These are phyloP conservation scores for Fusarium decemcellulare DNA, from an alignment of 2,329 filamentous ascomycete species.

Conservation along the genomic window DNA sequence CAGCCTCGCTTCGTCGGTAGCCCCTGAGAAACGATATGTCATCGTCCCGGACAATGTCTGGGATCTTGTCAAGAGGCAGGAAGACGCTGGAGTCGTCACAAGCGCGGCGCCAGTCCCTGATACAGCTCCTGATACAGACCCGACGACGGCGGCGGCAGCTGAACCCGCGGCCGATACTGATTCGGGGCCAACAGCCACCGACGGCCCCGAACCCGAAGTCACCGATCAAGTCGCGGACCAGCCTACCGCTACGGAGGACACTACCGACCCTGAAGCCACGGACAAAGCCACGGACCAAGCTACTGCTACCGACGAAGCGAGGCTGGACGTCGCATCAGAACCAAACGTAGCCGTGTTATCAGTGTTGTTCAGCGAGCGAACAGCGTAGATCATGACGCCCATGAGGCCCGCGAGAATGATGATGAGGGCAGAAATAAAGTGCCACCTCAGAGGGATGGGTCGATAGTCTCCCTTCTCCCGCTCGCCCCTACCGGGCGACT, in stretches of 20 bases:
- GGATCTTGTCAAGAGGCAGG: constrained; percentile 20
- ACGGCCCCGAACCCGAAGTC: neutral
- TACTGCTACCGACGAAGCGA: neutral
- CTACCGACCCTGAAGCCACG: neutral
- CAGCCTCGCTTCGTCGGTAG: no score
- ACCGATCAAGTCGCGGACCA: neutral
- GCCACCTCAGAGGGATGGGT: constrained; percentile 37
- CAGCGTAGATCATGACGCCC: constrained; percentile 25
- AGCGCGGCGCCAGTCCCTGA: neutral
- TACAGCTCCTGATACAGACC: neutral
- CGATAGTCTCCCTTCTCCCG: constrained; percentile 36
- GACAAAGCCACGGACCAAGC: neutral
- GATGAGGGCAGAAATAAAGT: constrained; percentile 27
- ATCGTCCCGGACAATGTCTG: neutral
- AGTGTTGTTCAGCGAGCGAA: constrained; percentile 2
- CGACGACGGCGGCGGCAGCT: neutral
- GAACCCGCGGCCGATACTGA: neutral
- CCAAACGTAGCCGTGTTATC: constrained; percentile 25
- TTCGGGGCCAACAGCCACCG: neutral
- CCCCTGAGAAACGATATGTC: constrained; percentile 26
- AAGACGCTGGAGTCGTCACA: neutral
- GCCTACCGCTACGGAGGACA: neutral
- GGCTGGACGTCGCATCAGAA: constrained; percentile 20
- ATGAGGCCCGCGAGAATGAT: constrained; percentile 24
- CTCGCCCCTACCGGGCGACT: constrained; percentile 3